Conservation (phyloP, 164 flowering plant genomes). For the Umbilicus rupestris region DNA sequence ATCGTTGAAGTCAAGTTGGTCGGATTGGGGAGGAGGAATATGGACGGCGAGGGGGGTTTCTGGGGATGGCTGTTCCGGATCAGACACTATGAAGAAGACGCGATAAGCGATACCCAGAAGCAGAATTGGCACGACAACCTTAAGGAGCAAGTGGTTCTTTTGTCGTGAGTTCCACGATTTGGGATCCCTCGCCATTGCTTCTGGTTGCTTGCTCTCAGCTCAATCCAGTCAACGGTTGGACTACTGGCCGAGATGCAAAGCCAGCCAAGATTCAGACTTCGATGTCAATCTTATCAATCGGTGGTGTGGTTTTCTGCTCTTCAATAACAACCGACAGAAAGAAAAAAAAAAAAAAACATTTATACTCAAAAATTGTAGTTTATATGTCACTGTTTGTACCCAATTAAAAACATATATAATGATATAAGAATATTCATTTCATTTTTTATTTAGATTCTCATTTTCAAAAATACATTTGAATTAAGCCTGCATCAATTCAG, state of each 20-base stretch:
- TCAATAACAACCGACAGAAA: neutral
- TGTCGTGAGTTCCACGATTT: neutral
- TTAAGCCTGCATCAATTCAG: too few species aligned
- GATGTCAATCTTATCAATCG: neutral
- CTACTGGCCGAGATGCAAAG: neutral
- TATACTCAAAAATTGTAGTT: too few species aligned
- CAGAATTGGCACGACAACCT: neutral
- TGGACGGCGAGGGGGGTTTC: neutral
- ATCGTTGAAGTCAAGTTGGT: neutral
- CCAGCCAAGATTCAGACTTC: neutral
- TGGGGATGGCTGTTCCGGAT: neutral
- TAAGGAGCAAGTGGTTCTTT: neutral
- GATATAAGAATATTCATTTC: too few species aligned
- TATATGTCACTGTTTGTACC: too few species aligned
- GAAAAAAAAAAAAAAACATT: too few species aligned
- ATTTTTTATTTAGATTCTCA: too few species aligned
- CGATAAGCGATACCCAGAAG: slow-evolving; percentile 5
- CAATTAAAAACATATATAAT: too few species aligned
- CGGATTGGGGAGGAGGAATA: neutral
- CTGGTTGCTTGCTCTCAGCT: neutral
- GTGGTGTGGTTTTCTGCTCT: neutral
- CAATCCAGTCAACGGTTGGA: neutral
- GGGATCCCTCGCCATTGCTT: neutral
- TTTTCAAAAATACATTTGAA: too few species aligned
- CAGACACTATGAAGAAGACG: neutral